These are phyloP conservation scores for Catharanthus roseus DNA, from an alignment of 257 asterid genomes.

Conservation along the genomic window DNA sequence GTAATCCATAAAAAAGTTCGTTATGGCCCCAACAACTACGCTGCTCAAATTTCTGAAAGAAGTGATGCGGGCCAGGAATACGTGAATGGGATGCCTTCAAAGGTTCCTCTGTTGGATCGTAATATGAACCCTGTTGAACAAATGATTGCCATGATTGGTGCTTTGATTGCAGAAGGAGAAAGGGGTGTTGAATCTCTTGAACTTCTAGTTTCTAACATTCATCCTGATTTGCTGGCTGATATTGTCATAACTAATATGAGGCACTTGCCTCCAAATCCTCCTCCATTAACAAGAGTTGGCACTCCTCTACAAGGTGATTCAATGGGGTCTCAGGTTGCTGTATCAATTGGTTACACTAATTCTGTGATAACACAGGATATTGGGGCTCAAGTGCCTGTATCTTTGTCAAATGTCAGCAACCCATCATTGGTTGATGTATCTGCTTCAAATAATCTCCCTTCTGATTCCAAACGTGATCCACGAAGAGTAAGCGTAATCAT, in stretches of 20 bases:
- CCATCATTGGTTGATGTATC: slow-evolving; percentile 44
- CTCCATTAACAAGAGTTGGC: slow-evolving; percentile 40
- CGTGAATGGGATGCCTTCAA: slow-evolving; percentile 54
- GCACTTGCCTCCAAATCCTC: slow-evolving; percentile 74
- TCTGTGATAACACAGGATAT: slow-evolving; percentile 36
- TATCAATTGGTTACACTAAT: slow-evolving; percentile 52
- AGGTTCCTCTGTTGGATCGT: slow-evolving; percentile 43
- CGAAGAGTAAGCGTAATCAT: slow-evolving; percentile 64
- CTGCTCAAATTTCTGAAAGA: slow-evolving; percentile 35
- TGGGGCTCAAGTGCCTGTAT: slow-evolving; percentile 40
- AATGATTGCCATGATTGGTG: slow-evolving; percentile 89
- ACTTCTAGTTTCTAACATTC: slow-evolving; percentile 71
- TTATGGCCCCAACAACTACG: slow-evolving; percentile 38
- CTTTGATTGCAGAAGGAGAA: slow-evolving; percentile 95
- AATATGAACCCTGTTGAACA: slow-evolving; percentile 73
- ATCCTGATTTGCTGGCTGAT: slow-evolving; percentile 96
- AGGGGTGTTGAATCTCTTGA: slow-evolving; percentile 85
- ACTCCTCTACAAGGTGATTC: slow-evolving; percentile 44
- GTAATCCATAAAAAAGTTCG: slow-evolving; percentile 52
- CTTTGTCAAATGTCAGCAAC: slow-evolving; percentile 34
- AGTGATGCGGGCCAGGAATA: slow-evolving; percentile 48
- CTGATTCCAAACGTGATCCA: slow-evolving; percentile 92
- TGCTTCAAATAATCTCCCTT: slow-evolving; percentile 40
- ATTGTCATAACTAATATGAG: slow-evolving; percentile 90
- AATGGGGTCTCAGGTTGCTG: slow-evolving; percentile 37